Evolutionary conservation across 108 stramenopile species (phyloP).

Genomic region (Cyclotella atomus): DNA sequence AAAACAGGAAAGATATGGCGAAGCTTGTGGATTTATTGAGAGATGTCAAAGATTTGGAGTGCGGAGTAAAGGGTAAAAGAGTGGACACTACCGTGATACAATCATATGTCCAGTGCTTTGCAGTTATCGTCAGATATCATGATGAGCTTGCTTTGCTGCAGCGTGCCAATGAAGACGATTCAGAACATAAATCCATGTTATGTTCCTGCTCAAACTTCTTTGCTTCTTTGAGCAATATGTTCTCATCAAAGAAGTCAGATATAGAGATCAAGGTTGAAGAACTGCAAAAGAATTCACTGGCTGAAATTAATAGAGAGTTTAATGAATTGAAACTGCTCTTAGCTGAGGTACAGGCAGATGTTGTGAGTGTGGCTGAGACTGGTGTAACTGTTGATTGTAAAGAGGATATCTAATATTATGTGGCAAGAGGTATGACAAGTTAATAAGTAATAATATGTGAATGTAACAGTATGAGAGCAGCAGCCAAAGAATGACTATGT

Average conservation of each 20-base stretch:
- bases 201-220: conserved; percentile 3
- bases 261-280: conserved; percentile 2
- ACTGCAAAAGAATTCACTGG: conserved; percentile 16
- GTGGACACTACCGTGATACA: conserved; percentile 21
- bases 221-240: not conserved
- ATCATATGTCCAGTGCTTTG: conserved; percentile 36
- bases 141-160: not conserved
- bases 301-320: conserved; percentile 21
- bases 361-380: conserved; percentile 16
- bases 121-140: conserved; percentile 30
- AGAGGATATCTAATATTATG: not conserved
- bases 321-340: conserved; percentile 10
- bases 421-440: not conserved
- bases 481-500: no score
- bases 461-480: no score
- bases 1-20: not conserved
- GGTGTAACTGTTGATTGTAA: conserved; percentile 13
- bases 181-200: no score
- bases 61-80: not conserved
- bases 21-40: conserved; percentile 13
- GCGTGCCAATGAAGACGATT: no score
- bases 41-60: conserved; percentile 25
- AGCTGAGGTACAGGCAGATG: conserved; percentile 14
- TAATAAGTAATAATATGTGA: no score
- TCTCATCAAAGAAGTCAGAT: conserved; percentile 15